Percentiles rank a stretch among this genome's conserved stretches.
Evolutionary conservation across 164 flowering plant species (phyloP).

Genomic region (Vitis riparia): DNA sequence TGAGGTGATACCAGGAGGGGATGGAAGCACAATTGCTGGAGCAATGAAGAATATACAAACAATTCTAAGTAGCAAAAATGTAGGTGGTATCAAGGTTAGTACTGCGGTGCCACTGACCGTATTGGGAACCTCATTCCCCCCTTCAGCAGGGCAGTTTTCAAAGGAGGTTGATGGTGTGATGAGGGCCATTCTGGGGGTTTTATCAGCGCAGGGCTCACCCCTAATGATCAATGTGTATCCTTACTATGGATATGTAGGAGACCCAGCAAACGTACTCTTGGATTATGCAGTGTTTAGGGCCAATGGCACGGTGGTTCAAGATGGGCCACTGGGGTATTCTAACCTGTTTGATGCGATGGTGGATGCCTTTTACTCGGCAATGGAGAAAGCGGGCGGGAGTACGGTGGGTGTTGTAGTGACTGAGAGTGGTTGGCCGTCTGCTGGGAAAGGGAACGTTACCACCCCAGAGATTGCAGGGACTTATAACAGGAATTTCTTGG

Average conservation of each 20-base stretch:
- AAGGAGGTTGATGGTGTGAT: neutral
- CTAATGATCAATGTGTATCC: conserved; percentile 44
- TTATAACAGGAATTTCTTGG: conserved; percentile 23
- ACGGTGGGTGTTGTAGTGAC: conserved; percentile 19
- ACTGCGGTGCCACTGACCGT: conserved; percentile 27
- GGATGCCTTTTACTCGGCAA: conserved; percentile 29
- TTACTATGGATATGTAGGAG: conserved; percentile 24
- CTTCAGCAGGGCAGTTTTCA: conserved; percentile 36
- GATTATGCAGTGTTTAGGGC: conserved; percentile 31
- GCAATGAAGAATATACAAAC: conserved; percentile 9
- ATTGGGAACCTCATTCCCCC: conserved; percentile 32
- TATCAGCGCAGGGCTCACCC: conserved; percentile 17
- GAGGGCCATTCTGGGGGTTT: conserved; percentile 14
- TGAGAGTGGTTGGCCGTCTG: conserved; percentile 37
- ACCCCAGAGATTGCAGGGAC: conserved; percentile 19
- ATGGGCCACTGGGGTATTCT: conserved; percentile 16
- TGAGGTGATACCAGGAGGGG: conserved; percentile 20
- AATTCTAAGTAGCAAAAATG: neutral
- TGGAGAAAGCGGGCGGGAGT: conserved; percentile 17
- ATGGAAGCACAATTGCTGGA: neutral
- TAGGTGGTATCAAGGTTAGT: conserved; percentile 24
- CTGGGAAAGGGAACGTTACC: conserved; percentile 20
- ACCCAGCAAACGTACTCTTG: conserved; percentile 3
- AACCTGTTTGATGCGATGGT: conserved; percentile 33
- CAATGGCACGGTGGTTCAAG: conserved; percentile 12